phyloP scores from a whole-genome alignment of 352 stramenopile genomes.

The Phytophthora pini region DNA sequence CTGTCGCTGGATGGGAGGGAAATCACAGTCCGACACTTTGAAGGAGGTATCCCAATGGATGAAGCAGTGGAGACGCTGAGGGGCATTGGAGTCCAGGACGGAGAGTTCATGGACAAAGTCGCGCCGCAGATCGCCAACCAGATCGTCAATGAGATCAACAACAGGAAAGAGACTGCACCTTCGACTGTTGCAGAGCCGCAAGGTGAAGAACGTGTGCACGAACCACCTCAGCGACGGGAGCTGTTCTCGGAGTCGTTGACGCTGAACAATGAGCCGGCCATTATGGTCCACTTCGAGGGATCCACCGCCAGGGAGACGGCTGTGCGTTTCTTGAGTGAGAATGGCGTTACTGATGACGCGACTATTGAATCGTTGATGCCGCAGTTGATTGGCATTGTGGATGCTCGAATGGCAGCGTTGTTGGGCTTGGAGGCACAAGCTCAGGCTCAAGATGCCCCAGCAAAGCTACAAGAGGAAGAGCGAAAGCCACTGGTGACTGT shows the following conservation, averaged over 20 bases:
- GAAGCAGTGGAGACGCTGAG: conserved; percentile 64
- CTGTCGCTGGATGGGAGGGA: conserved; percentile 61
- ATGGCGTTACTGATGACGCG: conserved; percentile 54
- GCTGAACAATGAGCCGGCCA: conserved; percentile 46
- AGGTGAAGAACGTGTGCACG: conserved; percentile 6
- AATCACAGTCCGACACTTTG: conserved; percentile 71
- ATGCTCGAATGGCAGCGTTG: conserved; percentile 54
- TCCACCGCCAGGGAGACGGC: conserved; percentile 66
- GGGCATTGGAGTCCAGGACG: conserved; percentile 50
- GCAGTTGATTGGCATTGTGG: conserved; percentile 66
- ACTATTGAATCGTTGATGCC: conserved; percentile 51
- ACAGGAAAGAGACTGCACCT: conserved; percentile 9
- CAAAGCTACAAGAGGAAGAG: conserved; percentile 23
- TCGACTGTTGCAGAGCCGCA: background rate
- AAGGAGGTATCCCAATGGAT: conserved; percentile 58
- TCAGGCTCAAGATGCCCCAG: conserved; percentile 12
- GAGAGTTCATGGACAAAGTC: conserved; percentile 58
- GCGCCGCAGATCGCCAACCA: conserved; percentile 66
- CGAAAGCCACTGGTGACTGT: conserved; percentile 55
- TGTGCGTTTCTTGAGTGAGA: conserved; percentile 62
- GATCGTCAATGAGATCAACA: conserved; percentile 62
- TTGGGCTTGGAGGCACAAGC: conserved; percentile 32
- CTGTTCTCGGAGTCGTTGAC: conserved; percentile 76
- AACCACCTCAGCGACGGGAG: conserved; percentile 41
- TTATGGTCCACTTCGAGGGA: conserved; percentile 75